Evolutionary conservation across 257 asterid genomes (phyloP), one percentile per base, ranked within the genome.

Genomic region (Haberlea rhodopensis): DNA sequence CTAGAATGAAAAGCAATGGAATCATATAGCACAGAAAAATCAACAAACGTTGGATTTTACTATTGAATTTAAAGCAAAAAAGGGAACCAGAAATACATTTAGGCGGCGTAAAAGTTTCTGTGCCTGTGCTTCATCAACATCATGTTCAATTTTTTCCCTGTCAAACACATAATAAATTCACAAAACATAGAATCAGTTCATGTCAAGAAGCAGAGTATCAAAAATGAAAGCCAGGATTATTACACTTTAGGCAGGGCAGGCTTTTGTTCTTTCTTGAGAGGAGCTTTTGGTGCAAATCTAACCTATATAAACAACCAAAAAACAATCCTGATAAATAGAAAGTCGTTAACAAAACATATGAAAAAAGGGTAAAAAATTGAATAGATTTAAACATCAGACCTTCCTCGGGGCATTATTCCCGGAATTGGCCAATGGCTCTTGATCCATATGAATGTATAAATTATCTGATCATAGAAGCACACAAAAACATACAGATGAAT

Each of bases 211-310:
- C 8, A n/a, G 23, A 29, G 61, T 52, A 27, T 25, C 19, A 20
- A 60, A 5, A 24, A 37, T 62, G 56, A 13, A 34, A 60, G 0
- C 10, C 10, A 22, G 71, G 73, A 72, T 23, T 52, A 69, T 83
- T 89, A 91, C 96, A 34, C 81, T 81, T 89, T 91, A 45, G 85
- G 76, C 40, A 79, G 67, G 59, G 73, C 76, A 48, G 72, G 68
- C 67, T 82, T 87, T 28, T 53, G 68, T 9, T 74, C 90, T 77
- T 79, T 84, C 71, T 87, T 84, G 37, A 82, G 88, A 63, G 96
- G 95, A 68, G 79, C 87, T 76, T 89, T 89, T 6, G 96, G 96
- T 45, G 83, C 82, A 73, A 81, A 92, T 69, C 63, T 87, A 77
- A 89, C 79, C 95, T 91, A 46, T 22, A 63, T 22, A 6, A 53